These are phyloP conservation scores for Heracleum sosnowskyi DNA, from an alignment of 129 eudicot species.

Conservation along the genomic window DNA sequence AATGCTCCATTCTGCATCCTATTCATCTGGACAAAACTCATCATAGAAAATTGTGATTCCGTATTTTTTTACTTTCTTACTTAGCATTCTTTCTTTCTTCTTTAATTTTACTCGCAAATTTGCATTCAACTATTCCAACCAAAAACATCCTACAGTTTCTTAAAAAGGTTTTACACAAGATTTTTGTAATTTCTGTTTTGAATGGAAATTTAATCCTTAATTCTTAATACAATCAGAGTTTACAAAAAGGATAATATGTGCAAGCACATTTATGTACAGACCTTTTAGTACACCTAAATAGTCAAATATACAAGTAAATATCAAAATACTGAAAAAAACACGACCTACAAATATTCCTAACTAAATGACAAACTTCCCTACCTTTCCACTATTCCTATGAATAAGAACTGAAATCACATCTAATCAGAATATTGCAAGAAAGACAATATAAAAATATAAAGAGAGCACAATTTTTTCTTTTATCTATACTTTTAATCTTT, in stretches of 20 bases:
- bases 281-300: neutral
- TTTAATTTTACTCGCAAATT: neutral
- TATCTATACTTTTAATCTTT: too few species aligned
- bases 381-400: neutral
- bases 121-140: neutral
- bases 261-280: neutral
- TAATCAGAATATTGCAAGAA: too few species aligned
- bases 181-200: too few species aligned
- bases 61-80: too few species aligned
- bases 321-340: neutral
- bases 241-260: too few species aligned
- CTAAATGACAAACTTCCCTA: neutral
- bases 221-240: too few species aligned
- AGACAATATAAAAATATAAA: too few species aligned
- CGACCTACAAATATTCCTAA: neutral
- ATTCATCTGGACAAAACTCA: neutral
- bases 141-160: too few species aligned
- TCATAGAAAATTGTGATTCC: neutral
- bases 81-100: neutral
- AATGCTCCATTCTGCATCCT: neutral
- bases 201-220: neutral
- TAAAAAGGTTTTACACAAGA: neutral
- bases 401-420: neutral
- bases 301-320: neutral
- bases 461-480: neutral